A percentile compares a stretch with the other conserved stretches of the same genome.
These are phyloP conservation scores for Nitzschia sp. DNA, from an alignment of 108 stramenopile species.

Conservation along the genomic window DNA sequence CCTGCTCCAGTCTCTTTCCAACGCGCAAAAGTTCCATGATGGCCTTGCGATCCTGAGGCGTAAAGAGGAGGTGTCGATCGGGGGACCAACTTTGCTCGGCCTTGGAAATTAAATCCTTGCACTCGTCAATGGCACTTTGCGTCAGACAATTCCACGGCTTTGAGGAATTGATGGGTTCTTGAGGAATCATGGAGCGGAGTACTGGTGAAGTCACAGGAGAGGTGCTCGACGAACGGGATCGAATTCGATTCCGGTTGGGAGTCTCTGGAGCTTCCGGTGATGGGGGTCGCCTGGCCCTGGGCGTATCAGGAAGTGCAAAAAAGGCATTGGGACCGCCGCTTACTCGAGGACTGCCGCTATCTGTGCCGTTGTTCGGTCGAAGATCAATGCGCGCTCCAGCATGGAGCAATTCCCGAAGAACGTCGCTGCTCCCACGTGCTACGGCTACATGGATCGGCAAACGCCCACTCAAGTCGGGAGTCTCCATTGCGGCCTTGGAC, in stretches of 20 bases:
- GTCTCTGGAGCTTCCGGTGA: slow-evolving; percentile 20
- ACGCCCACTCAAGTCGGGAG: slow-evolving; percentile 79
- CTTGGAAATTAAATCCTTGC: slow-evolving; percentile 64
- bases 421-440: slow-evolving; percentile 79
- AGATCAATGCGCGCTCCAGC: slow-evolving; percentile 79
- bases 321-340: slow-evolving; percentile 2
- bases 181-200: slow-evolving; percentile 76
- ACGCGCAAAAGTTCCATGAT: slow-evolving; percentile 75
- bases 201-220: slow-evolving; percentile 82
- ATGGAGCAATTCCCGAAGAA: slow-evolving; percentile 72
- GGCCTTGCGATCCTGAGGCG: slow-evolving; percentile 72
- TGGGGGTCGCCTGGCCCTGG: slow-evolving; percentile 16
- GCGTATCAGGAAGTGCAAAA: slow-evolving; percentile 23
- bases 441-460: slow-evolving; percentile 87
- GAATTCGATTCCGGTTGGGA: slow-evolving; percentile 20
- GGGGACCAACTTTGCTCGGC: slow-evolving; percentile 82
- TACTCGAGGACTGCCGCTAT: neutral
- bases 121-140: slow-evolving; percentile 81
- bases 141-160: slow-evolving; percentile 92
- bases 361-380: slow-evolving; percentile 7
- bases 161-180: slow-evolving; percentile 71
- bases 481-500: slow-evolving; percentile 62
- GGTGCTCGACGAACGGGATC: slow-evolving; percentile 7
- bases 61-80: slow-evolving; percentile 70
- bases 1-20: slow-evolving; percentile 80